Base-by-base conservation (phyloP, 2,329 filamentous ascomycete genomes). In the Colletotrichum phormii region DNA sequence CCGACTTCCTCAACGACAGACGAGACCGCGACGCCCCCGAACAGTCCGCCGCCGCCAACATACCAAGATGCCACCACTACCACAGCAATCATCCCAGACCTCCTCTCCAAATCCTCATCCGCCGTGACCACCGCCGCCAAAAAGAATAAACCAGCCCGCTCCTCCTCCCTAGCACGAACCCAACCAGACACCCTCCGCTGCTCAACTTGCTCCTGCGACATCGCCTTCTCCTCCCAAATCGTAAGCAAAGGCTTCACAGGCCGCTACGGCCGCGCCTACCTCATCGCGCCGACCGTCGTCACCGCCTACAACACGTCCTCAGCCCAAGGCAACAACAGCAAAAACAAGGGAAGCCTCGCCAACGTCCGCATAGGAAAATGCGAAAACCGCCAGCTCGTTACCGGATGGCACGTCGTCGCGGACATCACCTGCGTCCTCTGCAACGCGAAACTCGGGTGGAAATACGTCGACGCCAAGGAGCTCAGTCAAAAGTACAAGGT, bases 161-260 rank as follows among this genome's bases (percentile, higher is more conserved):
- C 57, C 18, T 29, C 26, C 37, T 64, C 53, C 60, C 61, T 91
- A 7, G 76, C 82, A 22, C 86, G 84, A 70, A 79, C 80, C 29
- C 83, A 84, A 0, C 88, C 89, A 5, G 86, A 89, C 77, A 90
- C 88, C 1, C 81, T 93, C 62, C 86, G 89, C 75, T 93, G 91
- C 81, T 83, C 84, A 42, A 84, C 81, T 62, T 93, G 91, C 82
- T 85, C 89, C 13, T 83, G 87, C 67, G 89, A 93, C 79, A 79
- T 93, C n/a, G 90, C 89, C 22, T 89, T 90, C 77, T 79, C 84
- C 18, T 85, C 87, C 13, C 90, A 92, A 79, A 89, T 93, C 72
- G 86, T 93, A 51, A 90, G 87, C 74, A 92, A 92, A 79, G 89
- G 89, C 75, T 93, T 93, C 82, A 91, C 88, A 0, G 91, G 91